Conservation (phyloP, 2,329 filamentous ascomycete species). For the Rasamsonia emersonii region DNA sequence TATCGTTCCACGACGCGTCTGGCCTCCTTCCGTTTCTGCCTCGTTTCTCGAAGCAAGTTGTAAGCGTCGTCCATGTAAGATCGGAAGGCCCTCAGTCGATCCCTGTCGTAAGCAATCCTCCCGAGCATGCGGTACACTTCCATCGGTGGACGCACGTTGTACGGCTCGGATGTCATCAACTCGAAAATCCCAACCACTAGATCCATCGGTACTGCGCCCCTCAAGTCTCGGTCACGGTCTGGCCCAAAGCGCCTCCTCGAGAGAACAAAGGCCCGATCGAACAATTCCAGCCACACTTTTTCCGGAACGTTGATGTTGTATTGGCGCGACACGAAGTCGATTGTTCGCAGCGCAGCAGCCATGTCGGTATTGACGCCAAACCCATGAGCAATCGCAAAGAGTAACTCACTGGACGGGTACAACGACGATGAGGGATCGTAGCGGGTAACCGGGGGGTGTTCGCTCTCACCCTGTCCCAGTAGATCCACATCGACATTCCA, state of each 20-base stretch:
- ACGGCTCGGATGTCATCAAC: constrained; percentile 51
- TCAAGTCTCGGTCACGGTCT: constrained; percentile 16
- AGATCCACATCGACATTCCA: constrained; percentile 47
- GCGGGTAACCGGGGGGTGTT: constrained; percentile 25
- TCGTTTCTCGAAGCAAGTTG: constrained; percentile 19
- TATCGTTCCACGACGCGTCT: constrained; percentile 17
- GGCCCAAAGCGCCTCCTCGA: constrained; percentile 33
- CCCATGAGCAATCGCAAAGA: constrained; percentile 59
- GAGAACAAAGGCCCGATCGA: constrained; percentile 59
- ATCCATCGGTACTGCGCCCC: constrained; percentile 29
- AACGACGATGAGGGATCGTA: constrained; percentile 45
- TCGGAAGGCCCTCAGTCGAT: constrained; percentile 15
- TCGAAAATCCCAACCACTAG: constrained; percentile 50
- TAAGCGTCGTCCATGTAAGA: constrained; percentile 23
- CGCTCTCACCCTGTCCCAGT: constrained; percentile 27
- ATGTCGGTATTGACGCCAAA: constrained; percentile 61
- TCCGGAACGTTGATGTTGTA: constrained; percentile 52
- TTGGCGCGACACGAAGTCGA: constrained; percentile 54
- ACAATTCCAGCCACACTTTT: constrained; percentile 56
- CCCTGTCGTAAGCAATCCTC: constrained; percentile 17
- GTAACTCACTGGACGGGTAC: constrained; percentile 49
- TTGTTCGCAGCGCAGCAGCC: constrained; percentile 46
- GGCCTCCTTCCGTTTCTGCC: constrained; percentile 18
- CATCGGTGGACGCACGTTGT: constrained; percentile 49
- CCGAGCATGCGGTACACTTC: constrained; percentile 41